Base-by-base conservation (phyloP, 192 early-diverging fungal genomes). In the Phlyctochytrium bullatum region DNA sequence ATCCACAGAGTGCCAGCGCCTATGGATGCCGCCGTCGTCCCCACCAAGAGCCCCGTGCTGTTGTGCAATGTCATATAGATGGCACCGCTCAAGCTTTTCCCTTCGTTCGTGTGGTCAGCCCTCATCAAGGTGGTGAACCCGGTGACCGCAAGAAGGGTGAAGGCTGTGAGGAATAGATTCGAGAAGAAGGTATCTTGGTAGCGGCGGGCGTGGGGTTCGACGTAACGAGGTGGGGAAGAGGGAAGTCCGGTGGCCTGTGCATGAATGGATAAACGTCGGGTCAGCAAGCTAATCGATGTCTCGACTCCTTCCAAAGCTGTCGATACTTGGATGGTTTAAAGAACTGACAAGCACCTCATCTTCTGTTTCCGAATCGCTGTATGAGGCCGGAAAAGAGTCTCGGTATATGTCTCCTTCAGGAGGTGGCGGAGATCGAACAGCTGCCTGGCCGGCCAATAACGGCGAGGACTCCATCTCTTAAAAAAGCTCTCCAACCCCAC, bases 81-180 rank as follows among this genome's bases (percentile, higher is more conserved):
- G 29, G 61, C 30, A 12, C 25, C 30, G n/a, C 52, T 17, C 53
- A 63, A 30, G 20, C 29, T 52, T 34, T 56, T 35, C 10, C 61
- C 51, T 16, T 57, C 68, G 24, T 64, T 27, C 4, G 2, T 3
- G 51, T 62, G 68, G 36, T 84, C 78, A 6, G 80, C 81, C 1
- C 78, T 82, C 73, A 77, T 86, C 34, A 89, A 78, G 63, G 79
- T 81, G 0, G 78, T 76, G 31, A 73, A 78, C 0, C 88, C 90
- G 30, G 78, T 78, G 28, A 79, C 54, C 1, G 82, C 34, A 28
- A 85, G 80, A 17, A 91, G 30, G 1, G 24, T n/a, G 23, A 68
- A 60, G 3, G 34, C 57, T 30, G 59, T 23, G 31, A 61, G 20
- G 60, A 60, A 68, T 4, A 68, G 58, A 29, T 40, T 30, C 0